These are phyloP conservation scores for Amauroascus niger DNA, from an alignment of 2,329 filamentous ascomycete species.

Conservation along the genomic window DNA sequence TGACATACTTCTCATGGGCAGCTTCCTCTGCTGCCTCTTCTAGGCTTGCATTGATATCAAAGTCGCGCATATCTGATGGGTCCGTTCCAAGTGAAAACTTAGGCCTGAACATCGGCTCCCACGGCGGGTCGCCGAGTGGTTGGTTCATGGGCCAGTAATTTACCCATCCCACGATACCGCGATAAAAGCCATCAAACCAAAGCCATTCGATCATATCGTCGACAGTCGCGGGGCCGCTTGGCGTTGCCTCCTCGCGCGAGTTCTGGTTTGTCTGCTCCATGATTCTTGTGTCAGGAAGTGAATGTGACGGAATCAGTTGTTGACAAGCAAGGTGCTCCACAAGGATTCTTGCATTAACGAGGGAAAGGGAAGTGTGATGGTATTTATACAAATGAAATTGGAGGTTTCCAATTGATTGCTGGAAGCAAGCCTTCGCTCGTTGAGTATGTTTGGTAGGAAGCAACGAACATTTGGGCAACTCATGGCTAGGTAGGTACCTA, in stretches of 20 bases:
- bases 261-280: neutral
- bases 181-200: slow-evolving; percentile 14
- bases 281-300: neutral
- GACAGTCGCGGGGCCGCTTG: slow-evolving; percentile 1
- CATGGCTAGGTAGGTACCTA: too few species aligned
- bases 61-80: neutral
- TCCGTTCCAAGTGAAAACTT: neutral
- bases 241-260: neutral
- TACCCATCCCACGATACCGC: slow-evolving; percentile 14
- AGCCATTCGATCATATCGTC: slow-evolving; percentile 17
- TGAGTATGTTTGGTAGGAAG: neutral
- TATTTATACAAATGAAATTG: neutral
- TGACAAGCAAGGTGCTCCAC: neutral
- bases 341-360: too few species aligned
- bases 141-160: slow-evolving; percentile 5
- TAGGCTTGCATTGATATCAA: neutral
- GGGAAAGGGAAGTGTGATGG: neutral
- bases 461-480: neutral
- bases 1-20: slow-evolving; percentile 9
- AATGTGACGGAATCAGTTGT: neutral
- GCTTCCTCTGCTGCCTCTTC: neutral
- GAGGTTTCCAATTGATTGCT: neutral
- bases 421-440: neutral
- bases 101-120: neutral
- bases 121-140: neutral